These are phyloP conservation scores for Gyromitra esculenta DNA, from an alignment of 2,329 filamentous ascomycete genomes.

Conservation along the genomic window DNA sequence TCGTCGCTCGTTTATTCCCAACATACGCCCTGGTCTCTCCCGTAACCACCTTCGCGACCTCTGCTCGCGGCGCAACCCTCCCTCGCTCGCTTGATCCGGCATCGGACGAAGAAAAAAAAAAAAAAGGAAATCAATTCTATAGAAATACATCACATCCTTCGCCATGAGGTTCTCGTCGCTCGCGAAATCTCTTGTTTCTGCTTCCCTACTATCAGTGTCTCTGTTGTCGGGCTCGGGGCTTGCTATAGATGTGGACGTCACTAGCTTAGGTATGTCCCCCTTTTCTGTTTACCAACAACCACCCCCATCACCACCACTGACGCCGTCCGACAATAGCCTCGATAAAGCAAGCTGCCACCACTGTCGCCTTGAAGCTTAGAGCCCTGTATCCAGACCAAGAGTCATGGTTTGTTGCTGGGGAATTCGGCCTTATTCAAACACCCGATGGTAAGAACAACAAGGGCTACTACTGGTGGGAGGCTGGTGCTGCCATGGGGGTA, in stretches of 20 bases:
- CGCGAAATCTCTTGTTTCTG: slow-evolving; percentile 25
- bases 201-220: slow-evolving; percentile 33
- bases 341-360: slow-evolving; percentile 45
- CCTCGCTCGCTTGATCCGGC: slow-evolving; percentile 23
- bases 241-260: slow-evolving; percentile 30
- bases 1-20: slow-evolving; percentile 11
- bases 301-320: background rate
- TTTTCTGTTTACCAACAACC: slow-evolving; percentile 6
- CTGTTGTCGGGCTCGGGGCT: slow-evolving; percentile 20
- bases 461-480: slow-evolving; percentile 56
- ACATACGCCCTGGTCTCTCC: background rate
- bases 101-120: background rate
- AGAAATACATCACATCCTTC: background rate
- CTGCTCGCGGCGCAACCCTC: slow-evolving; percentile 3
- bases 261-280: slow-evolving; percentile 20
- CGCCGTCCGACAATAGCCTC: slow-evolving; percentile 45
- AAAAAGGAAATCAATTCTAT: background rate
- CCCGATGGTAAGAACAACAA: slow-evolving; percentile 50
- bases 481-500: slow-evolving; percentile 55
- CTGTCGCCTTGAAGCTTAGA: slow-evolving; percentile 52
- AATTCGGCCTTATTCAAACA: slow-evolving; percentile 51
- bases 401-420: slow-evolving; percentile 54
- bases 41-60: background rate
- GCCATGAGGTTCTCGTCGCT: slow-evolving; percentile 31
- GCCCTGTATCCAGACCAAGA: slow-evolving; percentile 51